A percentile compares a stretch with the other conserved stretches of the same genome.
phyloP scores from a whole-genome alignment of 1,284 basidiomycete genomes.

The Gomphus sp. region DNA sequence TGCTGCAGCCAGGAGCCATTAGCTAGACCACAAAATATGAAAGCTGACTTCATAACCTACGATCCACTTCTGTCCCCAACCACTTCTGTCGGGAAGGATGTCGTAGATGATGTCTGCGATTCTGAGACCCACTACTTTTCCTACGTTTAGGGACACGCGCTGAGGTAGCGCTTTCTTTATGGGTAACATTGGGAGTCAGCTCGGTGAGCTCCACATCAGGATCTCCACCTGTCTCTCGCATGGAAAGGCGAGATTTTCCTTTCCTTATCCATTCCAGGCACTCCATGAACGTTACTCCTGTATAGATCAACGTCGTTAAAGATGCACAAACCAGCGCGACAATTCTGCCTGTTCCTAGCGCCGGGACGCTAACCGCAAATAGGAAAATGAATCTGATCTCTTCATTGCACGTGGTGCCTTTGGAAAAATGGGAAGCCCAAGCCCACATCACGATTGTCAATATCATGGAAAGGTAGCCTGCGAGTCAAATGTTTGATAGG shows the following conservation, averaged over 20 bases:
- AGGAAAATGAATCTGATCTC: conserved; percentile 24
- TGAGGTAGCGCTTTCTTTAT: not conserved
- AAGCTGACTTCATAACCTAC: not conserved
- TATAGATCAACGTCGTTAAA: conserved; percentile 23
- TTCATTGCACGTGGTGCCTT: conserved; percentile 18
- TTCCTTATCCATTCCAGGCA: conserved; percentile 16
- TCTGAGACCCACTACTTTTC: not conserved
- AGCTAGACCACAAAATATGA: not conserved
- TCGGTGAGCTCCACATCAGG: not conserved
- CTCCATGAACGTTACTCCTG: conserved; percentile 25
- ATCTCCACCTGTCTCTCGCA: conserved; percentile 14
- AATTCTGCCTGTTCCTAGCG: conserved; percentile 22
- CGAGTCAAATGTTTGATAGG: not conserved
- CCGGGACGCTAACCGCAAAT: conserved; percentile 24
- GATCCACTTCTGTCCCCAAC: conserved; percentile 25
- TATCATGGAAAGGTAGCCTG: conserved; percentile 15
- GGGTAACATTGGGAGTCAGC: not conserved
- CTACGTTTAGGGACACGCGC: conserved; percentile 13
- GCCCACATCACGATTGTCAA: conserved; percentile 6
- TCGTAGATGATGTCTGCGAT: not conserved
- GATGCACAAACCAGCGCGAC: conserved; percentile 25
- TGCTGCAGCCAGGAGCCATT: conserved; percentile 8
- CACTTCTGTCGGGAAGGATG: conserved; percentile 19
- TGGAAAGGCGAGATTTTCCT: conserved; percentile 1
- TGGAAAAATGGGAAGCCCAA: conserved; percentile 18